phyloP scores from a whole-genome alignment of 2,329 filamentous ascomycete species.

The Colletotrichum truncatum region DNA sequence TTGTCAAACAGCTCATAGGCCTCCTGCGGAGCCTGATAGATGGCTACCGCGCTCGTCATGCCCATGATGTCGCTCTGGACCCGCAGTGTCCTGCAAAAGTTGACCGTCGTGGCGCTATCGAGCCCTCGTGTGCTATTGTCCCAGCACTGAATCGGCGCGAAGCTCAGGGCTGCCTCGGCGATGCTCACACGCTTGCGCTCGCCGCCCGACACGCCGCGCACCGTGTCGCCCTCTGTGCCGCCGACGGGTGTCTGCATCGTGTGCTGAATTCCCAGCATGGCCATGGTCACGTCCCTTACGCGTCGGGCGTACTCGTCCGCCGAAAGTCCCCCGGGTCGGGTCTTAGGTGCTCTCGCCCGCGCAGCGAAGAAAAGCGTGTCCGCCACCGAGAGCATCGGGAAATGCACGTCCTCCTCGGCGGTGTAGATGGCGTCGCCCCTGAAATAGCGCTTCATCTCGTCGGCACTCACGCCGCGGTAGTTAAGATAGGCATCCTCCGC shows the following conservation, averaged over 20 bases:
- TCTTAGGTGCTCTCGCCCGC: slow-evolving; percentile 57
- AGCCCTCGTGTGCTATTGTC: slow-evolving; percentile 73
- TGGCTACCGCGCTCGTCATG: slow-evolving; percentile 66
- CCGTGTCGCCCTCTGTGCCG: slow-evolving; percentile 68
- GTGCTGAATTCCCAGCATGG: slow-evolving; percentile 79
- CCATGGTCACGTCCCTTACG: slow-evolving; percentile 76
- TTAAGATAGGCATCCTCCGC: slow-evolving; percentile 13
- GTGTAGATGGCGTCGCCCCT: slow-evolving; percentile 74
- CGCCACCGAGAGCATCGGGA: slow-evolving; percentile 66
- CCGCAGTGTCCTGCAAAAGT: slow-evolving; percentile 70
- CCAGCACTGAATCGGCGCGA: slow-evolving; percentile 71
- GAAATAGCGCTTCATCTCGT: slow-evolving; percentile 31
- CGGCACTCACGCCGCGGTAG: slow-evolving; percentile 27
- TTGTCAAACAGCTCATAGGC: slow-evolving; percentile 68
- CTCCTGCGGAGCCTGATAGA: slow-evolving; percentile 67
- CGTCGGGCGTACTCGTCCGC: slow-evolving; percentile 48
- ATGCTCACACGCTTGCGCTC: slow-evolving; percentile 81
- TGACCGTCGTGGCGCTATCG: slow-evolving; percentile 72
- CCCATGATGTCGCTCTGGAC: slow-evolving; percentile 68
- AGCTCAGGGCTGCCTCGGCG: slow-evolving; percentile 64
- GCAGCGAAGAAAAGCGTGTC: slow-evolving; percentile 72
- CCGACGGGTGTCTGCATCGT: slow-evolving; percentile 76
- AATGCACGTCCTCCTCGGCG: slow-evolving; percentile 71
- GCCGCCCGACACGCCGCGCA: slow-evolving; percentile 70
- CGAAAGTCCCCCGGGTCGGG: slow-evolving; percentile 55